Conservation (phyloP, 768 basidiomycete species). For the Serendipita sp. region DNA sequence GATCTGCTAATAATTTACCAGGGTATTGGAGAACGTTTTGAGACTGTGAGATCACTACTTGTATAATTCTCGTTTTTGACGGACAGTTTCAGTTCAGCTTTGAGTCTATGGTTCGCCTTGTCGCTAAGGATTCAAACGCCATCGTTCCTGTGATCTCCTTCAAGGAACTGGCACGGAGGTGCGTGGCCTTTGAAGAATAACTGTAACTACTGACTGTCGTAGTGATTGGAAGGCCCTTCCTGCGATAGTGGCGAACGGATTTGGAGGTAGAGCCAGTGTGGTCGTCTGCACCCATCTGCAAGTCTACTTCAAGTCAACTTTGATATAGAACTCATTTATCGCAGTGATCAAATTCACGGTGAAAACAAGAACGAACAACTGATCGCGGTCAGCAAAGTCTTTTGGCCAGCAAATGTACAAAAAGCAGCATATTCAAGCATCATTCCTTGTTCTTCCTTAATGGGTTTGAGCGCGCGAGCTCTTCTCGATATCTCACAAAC, state of each 20-base stretch:
- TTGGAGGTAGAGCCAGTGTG: background rate
- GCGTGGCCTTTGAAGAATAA: background rate
- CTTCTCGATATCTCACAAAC: background rate
- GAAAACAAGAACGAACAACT: background rate
- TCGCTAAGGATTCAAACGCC: slow-evolving; percentile 3
- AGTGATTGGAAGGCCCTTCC: slow-evolving; percentile 4
- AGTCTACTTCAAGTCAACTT: background rate
- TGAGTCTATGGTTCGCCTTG: slow-evolving; percentile 3
- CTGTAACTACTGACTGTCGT: background rate
- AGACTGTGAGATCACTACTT: background rate
- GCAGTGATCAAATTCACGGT: slow-evolving; percentile 1
- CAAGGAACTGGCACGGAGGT: slow-evolving; percentile 2
- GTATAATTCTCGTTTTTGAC: background rate
- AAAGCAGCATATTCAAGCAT: background rate
- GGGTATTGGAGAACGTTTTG: slow-evolving; percentile 1
- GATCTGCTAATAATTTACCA: background rate
- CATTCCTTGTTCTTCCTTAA: slow-evolving; percentile 1
- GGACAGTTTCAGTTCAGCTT: background rate
- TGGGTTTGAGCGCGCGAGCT: slow-evolving; percentile 4
- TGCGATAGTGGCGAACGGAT: background rate
- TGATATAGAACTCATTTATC: background rate
- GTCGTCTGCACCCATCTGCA: slow-evolving; percentile 4
- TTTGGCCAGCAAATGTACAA: background rate
- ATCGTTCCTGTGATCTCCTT: slow-evolving; percentile 1
- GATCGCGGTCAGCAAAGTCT: background rate